Conservation (phyloP, 306 rosid species). For the Abrus pulchellus region DNA sequence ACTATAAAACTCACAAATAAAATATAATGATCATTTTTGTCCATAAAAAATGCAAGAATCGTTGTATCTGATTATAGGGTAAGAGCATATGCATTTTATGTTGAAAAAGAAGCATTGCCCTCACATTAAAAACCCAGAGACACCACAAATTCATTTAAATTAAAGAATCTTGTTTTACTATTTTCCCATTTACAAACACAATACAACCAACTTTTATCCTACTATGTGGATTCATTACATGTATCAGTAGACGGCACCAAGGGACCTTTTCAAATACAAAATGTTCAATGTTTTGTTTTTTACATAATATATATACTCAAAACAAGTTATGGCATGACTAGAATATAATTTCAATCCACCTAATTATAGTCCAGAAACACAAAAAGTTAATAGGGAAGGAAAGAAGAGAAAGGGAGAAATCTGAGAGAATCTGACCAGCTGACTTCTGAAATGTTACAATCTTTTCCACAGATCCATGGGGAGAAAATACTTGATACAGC, state of each 20-base stretch:
- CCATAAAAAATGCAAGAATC: constrained; percentile 2
- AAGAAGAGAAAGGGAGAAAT: constrained; percentile 61
- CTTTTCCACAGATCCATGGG: constrained; percentile 94
- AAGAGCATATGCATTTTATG: neutral
- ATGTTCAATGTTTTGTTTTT: too few relatives aligned
- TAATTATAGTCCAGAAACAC: constrained; percentile 36
- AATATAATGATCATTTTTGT: neutral
- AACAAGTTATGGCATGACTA: neutral
- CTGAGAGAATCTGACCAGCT: constrained; percentile 90
- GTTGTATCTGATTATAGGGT: constrained; percentile 8
- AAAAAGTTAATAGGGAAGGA: constrained; percentile 42
- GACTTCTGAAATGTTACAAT: constrained; percentile 96
- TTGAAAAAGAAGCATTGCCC: constrained; percentile 37
- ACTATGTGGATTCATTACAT: too few relatives aligned
- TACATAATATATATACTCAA: too few relatives aligned
- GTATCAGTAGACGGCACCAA: too few relatives aligned
- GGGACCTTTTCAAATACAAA: too few relatives aligned
- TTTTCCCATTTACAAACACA: too few relatives aligned
- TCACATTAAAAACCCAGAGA: constrained; percentile 23
- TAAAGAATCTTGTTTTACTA: constrained; percentile 5
- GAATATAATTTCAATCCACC: constrained; percentile 35
- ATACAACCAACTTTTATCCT: too few relatives aligned
- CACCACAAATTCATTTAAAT: neutral
- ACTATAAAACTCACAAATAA: constrained; percentile 37
- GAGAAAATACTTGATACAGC: constrained; percentile 91